These are phyloP conservation scores for Nidula microcarpa DNA, from an alignment of 768 basidiomycete genomes.

Conservation along the genomic window DNA sequence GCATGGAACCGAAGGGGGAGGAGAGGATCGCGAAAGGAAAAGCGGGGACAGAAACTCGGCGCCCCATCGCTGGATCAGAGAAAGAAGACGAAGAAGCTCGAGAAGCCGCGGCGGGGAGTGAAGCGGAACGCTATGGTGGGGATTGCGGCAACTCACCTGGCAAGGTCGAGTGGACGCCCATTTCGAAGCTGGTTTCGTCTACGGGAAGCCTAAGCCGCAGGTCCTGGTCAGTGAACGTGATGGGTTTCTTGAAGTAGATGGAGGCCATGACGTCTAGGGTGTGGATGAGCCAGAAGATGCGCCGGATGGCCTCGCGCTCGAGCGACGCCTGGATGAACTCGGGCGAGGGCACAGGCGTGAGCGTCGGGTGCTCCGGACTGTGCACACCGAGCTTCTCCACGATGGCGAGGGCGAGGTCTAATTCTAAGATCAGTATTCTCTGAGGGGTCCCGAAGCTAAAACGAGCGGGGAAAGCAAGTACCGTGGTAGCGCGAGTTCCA, in stretches of 20 bases:
- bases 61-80: not conserved
- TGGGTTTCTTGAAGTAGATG: conserved; percentile 43
- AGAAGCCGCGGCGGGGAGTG: conserved; percentile 1
- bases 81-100: not conserved
- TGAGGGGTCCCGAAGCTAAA: conserved; percentile 8
- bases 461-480: conserved; percentile 19
- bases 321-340: conserved; percentile 59
- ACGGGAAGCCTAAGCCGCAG: conserved; percentile 67
- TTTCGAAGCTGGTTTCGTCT: conserved; percentile 79
- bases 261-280: conserved; percentile 50
- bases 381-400: conserved; percentile 66
- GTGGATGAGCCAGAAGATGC: conserved; percentile 79
- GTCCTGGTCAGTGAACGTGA: conserved; percentile 39
- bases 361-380: conserved; percentile 55
- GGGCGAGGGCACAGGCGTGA: conserved; percentile 55
- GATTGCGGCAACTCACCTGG: conserved; percentile 35
- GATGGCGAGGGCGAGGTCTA: conserved; percentile 65
- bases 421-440: conserved; percentile 17
- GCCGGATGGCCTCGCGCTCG: conserved; percentile 75
- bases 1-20: not conserved
- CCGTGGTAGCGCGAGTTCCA: conserved; percentile 50
- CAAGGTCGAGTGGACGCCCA: conserved; percentile 55
- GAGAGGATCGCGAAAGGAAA: conserved; percentile 1
- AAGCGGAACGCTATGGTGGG: conserved; percentile 7
- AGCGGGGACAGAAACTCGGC: not conserved